Base-by-base conservation (phyloP, 495 filamentous ascomycete genomes). In the Neurospora hispaniola region DNA sequence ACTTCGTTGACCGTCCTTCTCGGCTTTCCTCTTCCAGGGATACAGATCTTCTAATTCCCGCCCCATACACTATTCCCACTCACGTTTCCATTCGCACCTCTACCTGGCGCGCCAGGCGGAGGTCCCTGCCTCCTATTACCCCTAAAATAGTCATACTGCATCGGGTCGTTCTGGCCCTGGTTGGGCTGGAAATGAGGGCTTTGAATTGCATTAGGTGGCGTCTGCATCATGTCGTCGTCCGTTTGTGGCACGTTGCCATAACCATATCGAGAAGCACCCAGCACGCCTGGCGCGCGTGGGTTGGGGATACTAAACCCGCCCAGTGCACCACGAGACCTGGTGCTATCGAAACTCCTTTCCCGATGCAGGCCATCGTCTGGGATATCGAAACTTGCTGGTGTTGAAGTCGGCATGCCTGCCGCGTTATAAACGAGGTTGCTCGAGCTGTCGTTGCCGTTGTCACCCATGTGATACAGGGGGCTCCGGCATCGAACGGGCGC, bases 211-310 rank as follows among this genome's bases (percentile, higher is more conserved):
- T 3, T 66, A 14, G 66, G 79, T 70, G 76, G 78, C 77, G 73
- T 80, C 42, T 77, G 78, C 73, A 80, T 75, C 27, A 78, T 77
- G 27, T 82, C 82, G 10, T 80, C 77, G 9, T 85, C 83, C 0
- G 75, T 74, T 73, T 88, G 87, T 8, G 87, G 85, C 42, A 88
- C 72, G 20, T 81, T 81, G 12, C 85, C 85, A 74, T 88, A 88
- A 9, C 87, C 86, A 46, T 82, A 77, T 16, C 86, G 85, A 10
- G 86, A 86, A 40, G 85, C 85, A 42, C 86, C 86, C 14, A 87
- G 76, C 77, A 84, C 84, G 35, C 81, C 82, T 20, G 78, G 79
- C 40, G 80, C 69, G 42, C 79, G 79, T 16, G 81, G 73, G 78
- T 70, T 77, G 42, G 39, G 44, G 41, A 75, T 48, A 31, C 73